Base-by-base conservation (phyloP, 1,284 basidiomycete species). In the Neotropicomus parvogracilis region DNA sequence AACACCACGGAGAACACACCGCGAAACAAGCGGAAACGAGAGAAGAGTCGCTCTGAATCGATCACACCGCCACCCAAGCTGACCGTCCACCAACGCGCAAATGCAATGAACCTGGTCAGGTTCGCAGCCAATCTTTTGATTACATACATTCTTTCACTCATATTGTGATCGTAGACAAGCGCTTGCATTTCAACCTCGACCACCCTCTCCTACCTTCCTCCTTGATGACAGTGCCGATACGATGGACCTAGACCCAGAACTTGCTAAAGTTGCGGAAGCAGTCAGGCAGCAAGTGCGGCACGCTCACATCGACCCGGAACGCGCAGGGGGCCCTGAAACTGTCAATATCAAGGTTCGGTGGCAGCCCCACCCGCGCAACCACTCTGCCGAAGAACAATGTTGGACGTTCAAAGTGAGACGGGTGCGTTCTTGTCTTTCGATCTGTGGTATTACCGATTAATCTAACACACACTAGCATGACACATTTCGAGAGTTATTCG, bases 31-130 rank as follows among this genome's bases (percentile, higher is more conserved):
- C 70, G 68, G 45, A 77, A 72, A 66, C 75, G 70, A 50, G 69
- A 53, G 16, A 74, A 79, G 28, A 82, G 78, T 61, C 80, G 80
- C 29, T 88, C 85, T 16, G 67, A 70, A 27, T 88, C 86, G 3
- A 75, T 88, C 32, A 89, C 86, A 3, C 86, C 86, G 9, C 86
- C 87, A 3, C 86, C 86, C 1, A 70, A 70, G 19, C 60, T 88
- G 13, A 67, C 80, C 1, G 58, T 66, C 11, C 66, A 77, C 27
- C 75, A 78, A 40, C 67, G 81, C 1, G 71, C 77, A 56, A 71
- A 72, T 46, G 79, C 82, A 9, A 75, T 74, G 31, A 70, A 75
- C 24, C 63, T 83, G 16, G 75, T 87, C 36, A 73, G 79, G 85
- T 85, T 56, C 35, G 75, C 54, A 24, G 9, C 14, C 35, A 20